A percentile compares a stretch with the other conserved stretches of the same genome.
phyloP scores from a whole-genome alignment of 192 early-diverging fungal genomes.

The Obelidium mucronatum region DNA sequence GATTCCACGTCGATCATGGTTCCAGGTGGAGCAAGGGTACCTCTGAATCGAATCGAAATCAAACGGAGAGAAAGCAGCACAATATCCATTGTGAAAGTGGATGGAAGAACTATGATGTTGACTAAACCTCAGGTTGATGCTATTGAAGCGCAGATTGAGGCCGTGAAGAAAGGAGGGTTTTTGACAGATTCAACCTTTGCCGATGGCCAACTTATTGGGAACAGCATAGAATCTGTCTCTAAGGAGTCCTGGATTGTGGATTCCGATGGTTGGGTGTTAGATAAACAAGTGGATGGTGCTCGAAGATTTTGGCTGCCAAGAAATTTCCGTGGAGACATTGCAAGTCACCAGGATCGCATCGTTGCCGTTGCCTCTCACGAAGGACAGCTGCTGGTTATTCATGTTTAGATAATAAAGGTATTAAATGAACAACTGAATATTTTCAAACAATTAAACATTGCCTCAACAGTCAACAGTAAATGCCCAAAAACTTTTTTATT shows the following conservation, averaged over 20 bases:
- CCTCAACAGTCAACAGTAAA: too few relatives aligned
- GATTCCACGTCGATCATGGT: neutral
- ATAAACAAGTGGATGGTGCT: slow-evolving; percentile 3
- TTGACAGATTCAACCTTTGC: neutral
- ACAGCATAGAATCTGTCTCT: neutral
- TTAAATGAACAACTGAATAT: too few relatives aligned
- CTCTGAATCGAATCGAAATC: slow-evolving; percentile 17
- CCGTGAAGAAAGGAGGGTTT: neutral
- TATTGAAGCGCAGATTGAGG: slow-evolving; percentile 18
- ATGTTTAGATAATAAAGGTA: too few relatives aligned
- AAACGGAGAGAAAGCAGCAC: neutral
- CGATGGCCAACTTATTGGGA: neutral
- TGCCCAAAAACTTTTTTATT: too few relatives aligned
- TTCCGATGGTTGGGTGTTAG: slow-evolving; percentile 35
- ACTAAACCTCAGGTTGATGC: neutral
- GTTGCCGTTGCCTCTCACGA: slow-evolving; percentile 19
- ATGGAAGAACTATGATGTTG: slow-evolving; percentile 26
- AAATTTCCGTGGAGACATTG: slow-evolving; percentile 14
- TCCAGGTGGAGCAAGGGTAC: slow-evolving; percentile 23
- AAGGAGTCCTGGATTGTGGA: slow-evolving; percentile 22
- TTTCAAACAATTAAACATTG: too few relatives aligned
- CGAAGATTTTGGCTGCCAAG: slow-evolving; percentile 31
- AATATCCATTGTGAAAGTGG: slow-evolving; percentile 24
- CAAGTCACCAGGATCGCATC: slow-evolving; percentile 28
- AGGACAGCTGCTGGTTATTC: slow-evolving; percentile 36